Evolutionary conservation across 129 eudicot species (phyloP), one percentile per base, ranked within the genome.

Genomic region (Oenanthe sinensis): DNA sequence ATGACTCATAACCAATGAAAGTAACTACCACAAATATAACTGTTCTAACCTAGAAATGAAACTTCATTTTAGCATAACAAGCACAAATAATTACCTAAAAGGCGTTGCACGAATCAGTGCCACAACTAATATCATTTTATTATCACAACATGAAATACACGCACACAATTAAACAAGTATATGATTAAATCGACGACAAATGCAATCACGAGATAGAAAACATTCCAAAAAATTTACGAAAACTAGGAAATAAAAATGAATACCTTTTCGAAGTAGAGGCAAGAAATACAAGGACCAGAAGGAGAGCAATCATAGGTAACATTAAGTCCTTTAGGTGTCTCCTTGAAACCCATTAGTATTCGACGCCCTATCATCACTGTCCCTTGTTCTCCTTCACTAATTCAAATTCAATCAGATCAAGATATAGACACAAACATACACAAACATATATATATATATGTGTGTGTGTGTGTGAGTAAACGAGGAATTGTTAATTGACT

Each of bases 251-350:
- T 16, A 0, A n/a, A 17, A 71, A n/a, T 15, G 5, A 8, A 72
- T 8, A 93, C 98, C 97, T 94, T 94, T 81, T 91, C 98, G n/a
- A 91, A 79, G 85, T 90, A 92, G 20, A 79, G 77, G 78, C 98
- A 91, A 20, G 93, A 87, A 6, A 94, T 81, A 75, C 77, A 70
- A 37, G 74, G 74, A 70, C 98, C 98, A 22, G 97, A 94, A 81
- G 98, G 98, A 55, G 98, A 89, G 83, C 98, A 94, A 15, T 94
- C 97, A 70, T 81, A 94, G 1, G 97, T 94, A 42, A 82, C 24
- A 81, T 91, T 91, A 40, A 88, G 82, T 42, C 91, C 96, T 14
- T 74, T 60, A 8, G 87, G 88, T 45, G 83, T 88, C 77, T 91
- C 98, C 86, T 83, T 91, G 49, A 94, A 86, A 39, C 96, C 80